Conservation (phyloP, 371 early-diverging fungal genomes). For the Capillidium heterosporum region DNA sequence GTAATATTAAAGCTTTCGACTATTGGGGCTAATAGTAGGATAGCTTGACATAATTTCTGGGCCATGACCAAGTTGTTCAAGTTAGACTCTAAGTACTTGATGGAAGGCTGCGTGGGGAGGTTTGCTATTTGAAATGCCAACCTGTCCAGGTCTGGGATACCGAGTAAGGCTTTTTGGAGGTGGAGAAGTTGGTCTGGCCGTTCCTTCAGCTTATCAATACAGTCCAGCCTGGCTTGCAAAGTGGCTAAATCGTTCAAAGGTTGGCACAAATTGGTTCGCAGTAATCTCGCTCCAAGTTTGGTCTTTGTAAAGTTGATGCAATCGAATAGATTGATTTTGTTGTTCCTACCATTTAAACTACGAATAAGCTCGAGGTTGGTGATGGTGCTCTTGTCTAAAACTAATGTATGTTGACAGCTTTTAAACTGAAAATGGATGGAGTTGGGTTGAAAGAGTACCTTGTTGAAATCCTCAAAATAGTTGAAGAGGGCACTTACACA, state of each 20-base stretch:
- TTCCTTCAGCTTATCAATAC: conserved; percentile 12
- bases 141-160: not conserved
- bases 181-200: conserved; percentile 7
- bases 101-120: conserved; percentile 21
- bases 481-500: conserved; percentile 16
- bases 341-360: conserved; percentile 18
- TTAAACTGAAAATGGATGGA: conserved; percentile 41
- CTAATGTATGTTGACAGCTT: conserved; percentile 30
- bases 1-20: conserved; percentile 16
- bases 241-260: conserved; percentile 25
- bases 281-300: conserved; percentile 45
- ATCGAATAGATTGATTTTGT: conserved; percentile 23
- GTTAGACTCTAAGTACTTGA: conserved; percentile 21
- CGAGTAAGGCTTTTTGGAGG: not conserved
- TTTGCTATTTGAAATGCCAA: conserved; percentile 20
- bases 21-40: conserved; percentile 36
- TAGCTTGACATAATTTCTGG: conserved; percentile 45
- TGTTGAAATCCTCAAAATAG: conserved; percentile 25
- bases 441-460: conserved; percentile 24
- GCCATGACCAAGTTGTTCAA: conserved; percentile 33
- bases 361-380: conserved; percentile 41
- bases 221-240: conserved; percentile 13
- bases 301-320: conserved; percentile 38
- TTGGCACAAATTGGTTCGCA: conserved; percentile 51
- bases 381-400: conserved; percentile 30